A percentile compares a stretch with the other conserved stretches of the same genome.
Evolutionary conservation across 345 rosid species (phyloP).

Genomic region (Populus pruinosa): DNA sequence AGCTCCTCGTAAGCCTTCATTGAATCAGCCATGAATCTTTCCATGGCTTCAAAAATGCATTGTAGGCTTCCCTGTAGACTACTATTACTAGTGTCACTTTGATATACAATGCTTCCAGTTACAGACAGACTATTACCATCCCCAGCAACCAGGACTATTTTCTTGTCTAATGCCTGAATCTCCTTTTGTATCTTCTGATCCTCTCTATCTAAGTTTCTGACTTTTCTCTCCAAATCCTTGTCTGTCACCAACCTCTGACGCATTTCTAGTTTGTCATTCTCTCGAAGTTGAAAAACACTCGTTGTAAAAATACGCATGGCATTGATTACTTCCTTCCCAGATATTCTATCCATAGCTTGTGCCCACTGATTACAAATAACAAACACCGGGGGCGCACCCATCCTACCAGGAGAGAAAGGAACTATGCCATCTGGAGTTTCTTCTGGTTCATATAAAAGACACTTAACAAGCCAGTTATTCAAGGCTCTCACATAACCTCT

Average conservation of each 20-base stretch:
- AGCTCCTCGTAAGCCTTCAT: constrained; percentile 75
- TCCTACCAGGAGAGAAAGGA: constrained; percentile 93
- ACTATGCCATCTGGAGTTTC: constrained; percentile 75
- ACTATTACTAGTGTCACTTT: constrained; percentile 60
- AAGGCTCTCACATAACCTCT: constrained; percentile 69
- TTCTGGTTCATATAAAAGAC: constrained; percentile 87
- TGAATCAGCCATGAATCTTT: constrained; percentile 66
- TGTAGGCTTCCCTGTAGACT: constrained; percentile 71
- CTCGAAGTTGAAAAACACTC: constrained; percentile 74
- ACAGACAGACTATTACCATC: constrained; percentile 30
- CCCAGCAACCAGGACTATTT: constrained; percentile 49
- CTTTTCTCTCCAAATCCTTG: constrained; percentile 64
- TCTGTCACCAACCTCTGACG: constrained; percentile 45
- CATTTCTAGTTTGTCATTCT: constrained; percentile 61
- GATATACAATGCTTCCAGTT: constrained; percentile 55
- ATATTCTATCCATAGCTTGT: constrained; percentile 67
- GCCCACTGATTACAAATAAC: constrained; percentile 98
- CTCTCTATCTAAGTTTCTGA: constrained; percentile 59
- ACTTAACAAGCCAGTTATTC: constrained; percentile 80
- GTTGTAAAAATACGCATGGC: constrained; percentile 66
- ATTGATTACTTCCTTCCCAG: constrained; percentile 79
- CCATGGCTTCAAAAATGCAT: constrained; percentile 82
- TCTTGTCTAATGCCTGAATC: constrained; percentile 88
- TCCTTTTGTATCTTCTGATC: constrained; percentile 85
- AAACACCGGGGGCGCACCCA: constrained; percentile 90